Base-by-base conservation (phyloP, 208 protist genomes). In the Acanthamoeba divionensis region DNA sequence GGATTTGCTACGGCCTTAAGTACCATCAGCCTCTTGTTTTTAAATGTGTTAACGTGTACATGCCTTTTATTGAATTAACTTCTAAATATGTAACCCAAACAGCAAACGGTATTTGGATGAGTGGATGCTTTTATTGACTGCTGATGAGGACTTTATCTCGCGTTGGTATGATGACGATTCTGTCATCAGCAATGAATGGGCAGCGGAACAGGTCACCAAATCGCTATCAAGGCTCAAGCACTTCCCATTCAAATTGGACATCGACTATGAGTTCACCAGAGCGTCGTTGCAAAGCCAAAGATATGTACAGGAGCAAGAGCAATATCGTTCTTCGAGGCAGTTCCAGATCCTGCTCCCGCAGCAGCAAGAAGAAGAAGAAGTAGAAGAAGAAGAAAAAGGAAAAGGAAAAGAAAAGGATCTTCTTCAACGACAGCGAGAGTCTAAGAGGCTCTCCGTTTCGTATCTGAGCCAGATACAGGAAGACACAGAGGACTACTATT, bases 1-100 rank as follows among this genome's bases (percentile, higher is more conserved):
- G 54, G 15, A 82, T 82, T 82, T 82, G 71, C 47, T 50, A 36
- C n/a, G 71, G 71, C 71, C 71, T 82, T 31, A 82, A 82, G 71
- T 82, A 82, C 47, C 48, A 18, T 41, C 15, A 77, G 21, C 8
- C 8, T 6, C 1, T n/a, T 50, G 12, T n/a, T 8, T 12, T 18
- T 9, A 79, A 5, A 15, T 18, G 6, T 38, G 31, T 9, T 24
- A 3, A 79, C 31, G 65, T 41, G 4, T 0, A 71, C 18, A 3
- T n/a, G 5, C 63, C n/a, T 24, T 47, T 38, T 18, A 67, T 10
- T 54, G 41, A 48, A n/a, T 15, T 50, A 82, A 44, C n/a, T 67
- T 67, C 26, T 67, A 15, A 18, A n/a, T 67, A 18, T 67, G 10
- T 12, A 41, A n/a, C 26, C 62, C 36, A 31, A 41, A 31, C 71